Conservation (phyloP, 2,329 filamentous ascomycete species). For the Periconia macrospinosa region DNA sequence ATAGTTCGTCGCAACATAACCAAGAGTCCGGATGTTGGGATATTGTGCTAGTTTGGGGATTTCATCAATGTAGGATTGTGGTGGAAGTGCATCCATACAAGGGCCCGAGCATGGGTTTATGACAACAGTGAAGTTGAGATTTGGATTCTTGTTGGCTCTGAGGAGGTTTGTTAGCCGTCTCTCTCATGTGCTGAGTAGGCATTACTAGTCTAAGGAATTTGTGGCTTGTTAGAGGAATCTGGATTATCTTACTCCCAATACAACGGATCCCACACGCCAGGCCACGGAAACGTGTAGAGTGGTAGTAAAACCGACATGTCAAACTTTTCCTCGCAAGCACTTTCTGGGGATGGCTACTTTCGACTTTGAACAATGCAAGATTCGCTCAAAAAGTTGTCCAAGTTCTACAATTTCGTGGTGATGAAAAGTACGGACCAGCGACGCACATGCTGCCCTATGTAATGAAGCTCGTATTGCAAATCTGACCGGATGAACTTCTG, state of each 20-base stretch:
- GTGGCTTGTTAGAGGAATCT: background rate
- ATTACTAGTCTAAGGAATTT: background rate
- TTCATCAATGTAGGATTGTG: constrained; percentile 26
- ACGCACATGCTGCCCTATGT: background rate
- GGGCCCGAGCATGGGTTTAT: constrained; percentile 50
- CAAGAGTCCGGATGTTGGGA: constrained; percentile 52
- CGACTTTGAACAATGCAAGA: background rate
- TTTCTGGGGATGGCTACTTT: background rate
- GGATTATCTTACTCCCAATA: constrained; percentile 44
- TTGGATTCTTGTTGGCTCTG: constrained; percentile 31
- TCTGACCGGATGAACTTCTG: background rate
- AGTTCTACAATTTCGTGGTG: background rate
- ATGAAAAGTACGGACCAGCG: background rate
- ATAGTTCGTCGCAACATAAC: constrained; percentile 56
- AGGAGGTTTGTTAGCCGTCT: background rate
- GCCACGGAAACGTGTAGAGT: constrained; percentile 53
- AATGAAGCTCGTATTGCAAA: background rate
- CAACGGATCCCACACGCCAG: constrained; percentile 51
- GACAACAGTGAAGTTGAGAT: constrained; percentile 53
- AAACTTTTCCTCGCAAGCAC: no score
- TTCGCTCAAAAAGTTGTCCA: background rate
- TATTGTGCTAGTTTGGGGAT: constrained; percentile 44
- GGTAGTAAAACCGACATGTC: constrained; percentile 46
- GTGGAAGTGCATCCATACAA: constrained; percentile 12
- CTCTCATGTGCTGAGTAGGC: background rate